Percentiles rank a stretch among this genome's conserved stretches.
Conservation (phyloP, 2,329 filamentous ascomycete genomes). For the Beauveria pseudobassiana region DNA sequence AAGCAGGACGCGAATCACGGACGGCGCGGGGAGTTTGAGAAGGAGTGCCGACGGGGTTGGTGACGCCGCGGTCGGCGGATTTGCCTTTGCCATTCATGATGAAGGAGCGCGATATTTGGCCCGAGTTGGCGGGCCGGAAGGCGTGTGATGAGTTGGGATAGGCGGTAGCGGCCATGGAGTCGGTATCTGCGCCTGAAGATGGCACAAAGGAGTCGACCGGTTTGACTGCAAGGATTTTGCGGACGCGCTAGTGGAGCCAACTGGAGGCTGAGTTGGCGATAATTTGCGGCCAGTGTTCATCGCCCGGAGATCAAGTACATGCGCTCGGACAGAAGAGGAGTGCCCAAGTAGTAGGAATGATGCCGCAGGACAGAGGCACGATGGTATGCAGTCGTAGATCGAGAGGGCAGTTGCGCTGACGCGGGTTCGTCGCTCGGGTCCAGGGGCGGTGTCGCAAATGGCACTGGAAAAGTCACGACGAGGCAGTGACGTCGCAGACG, state of each 20-base stretch:
- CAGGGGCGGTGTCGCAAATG: neutral
- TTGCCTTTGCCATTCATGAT: slow-evolving; percentile 24
- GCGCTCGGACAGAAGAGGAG: neutral
- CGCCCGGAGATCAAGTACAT: slow-evolving; percentile 22
- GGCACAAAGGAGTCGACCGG: slow-evolving; percentile 25
- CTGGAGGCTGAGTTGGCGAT: slow-evolving; percentile 15
- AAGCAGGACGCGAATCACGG: slow-evolving; percentile 39
- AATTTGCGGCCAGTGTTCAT: slow-evolving; percentile 22
- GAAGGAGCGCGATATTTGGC: slow-evolving; percentile 27
- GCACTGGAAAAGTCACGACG: neutral
- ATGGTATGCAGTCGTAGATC: neutral
- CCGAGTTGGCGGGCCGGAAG: slow-evolving; percentile 26
- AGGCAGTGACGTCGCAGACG: neutral
- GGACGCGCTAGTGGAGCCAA: slow-evolving; percentile 20
- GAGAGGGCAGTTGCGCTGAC: slow-evolving; percentile 1
- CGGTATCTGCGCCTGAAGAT: slow-evolving; percentile 18
- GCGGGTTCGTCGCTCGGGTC: neutral
- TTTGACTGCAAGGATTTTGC: slow-evolving; percentile 19
- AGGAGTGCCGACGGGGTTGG: slow-evolving; percentile 32
- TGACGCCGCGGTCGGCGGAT: slow-evolving; percentile 35
- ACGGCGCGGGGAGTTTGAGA: slow-evolving; percentile 28
- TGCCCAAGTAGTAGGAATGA: neutral
- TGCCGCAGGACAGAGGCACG: neutral
- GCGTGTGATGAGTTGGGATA: slow-evolving; percentile 29
- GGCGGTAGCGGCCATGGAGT: slow-evolving; percentile 39